A percentile compares a stretch with the other conserved stretches of the same genome.
phyloP scores from a whole-genome alignment of 2,329 filamentous ascomycete species.

The Neurospora crassa region DNA sequence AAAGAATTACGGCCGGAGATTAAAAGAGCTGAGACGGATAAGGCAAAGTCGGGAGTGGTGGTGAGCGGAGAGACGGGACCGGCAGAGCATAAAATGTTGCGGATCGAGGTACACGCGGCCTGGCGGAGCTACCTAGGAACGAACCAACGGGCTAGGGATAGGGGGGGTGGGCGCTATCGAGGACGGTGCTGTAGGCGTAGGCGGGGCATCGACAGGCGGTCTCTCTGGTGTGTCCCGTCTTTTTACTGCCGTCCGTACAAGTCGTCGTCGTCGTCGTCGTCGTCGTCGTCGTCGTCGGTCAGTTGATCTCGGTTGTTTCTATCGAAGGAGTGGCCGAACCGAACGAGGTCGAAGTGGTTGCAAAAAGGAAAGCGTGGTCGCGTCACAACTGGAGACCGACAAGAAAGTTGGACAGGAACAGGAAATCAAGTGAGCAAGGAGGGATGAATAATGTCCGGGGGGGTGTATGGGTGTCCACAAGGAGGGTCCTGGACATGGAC shows the following conservation, averaged over 20 bases:
- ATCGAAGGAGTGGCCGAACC: background rate
- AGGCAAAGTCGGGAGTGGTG: background rate
- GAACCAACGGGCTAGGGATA: background rate
- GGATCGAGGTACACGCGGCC: background rate
- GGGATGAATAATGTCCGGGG: background rate
- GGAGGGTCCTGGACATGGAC: background rate
- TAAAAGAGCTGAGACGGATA: background rate
- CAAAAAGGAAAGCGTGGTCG: background rate
- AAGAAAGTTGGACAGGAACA: background rate
- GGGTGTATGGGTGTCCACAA: background rate
- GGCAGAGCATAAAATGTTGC: background rate
- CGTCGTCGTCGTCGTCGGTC: background rate
- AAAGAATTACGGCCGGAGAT: background rate
- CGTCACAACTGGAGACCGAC: background rate
- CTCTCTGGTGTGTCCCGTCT: background rate
- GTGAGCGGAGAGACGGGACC: background rate
- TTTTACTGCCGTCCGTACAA: background rate
- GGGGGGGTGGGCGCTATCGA: background rate
- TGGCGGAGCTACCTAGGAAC: background rate
- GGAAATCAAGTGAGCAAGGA: background rate
- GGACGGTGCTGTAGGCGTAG: background rate
- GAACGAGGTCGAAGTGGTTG: background rate
- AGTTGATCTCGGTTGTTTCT: background rate
- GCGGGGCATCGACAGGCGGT: background rate
- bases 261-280: background rate